Evolutionary conservation across 129 eudicot genomes (phyloP), one percentile per base, ranked within the genome.

Genomic region (Pittosporum tobira): DNA sequence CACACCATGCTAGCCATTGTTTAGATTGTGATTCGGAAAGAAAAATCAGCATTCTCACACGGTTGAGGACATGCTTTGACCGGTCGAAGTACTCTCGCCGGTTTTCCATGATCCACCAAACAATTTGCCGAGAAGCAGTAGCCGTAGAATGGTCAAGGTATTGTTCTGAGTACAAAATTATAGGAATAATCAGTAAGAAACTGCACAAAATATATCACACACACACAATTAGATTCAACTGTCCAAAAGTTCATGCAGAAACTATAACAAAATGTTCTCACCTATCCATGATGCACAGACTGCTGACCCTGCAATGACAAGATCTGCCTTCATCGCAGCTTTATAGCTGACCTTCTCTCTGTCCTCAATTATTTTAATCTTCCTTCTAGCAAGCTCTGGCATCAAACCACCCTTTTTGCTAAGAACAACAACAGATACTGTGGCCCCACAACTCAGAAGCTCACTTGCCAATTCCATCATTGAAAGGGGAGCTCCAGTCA

Each of bases 61-160:
- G 81, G 71, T 81, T 79, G 53, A 93, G 81, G 45, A 73, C 81
- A 42, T 48, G 79, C 72, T 84, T 93, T 62, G 99, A 77, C 22
- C 96, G 88, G 64, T 93, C 76, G 56, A 93, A 93, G 71, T 93
- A 93, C 79, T 93, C 99, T 18, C 88, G 79, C 14, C 96, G 73
- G 62, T 93, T 93, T 76, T 93, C 99, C 99, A 93, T 93, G 66
- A 93, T 93, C 99, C 99, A 93, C 99, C 99, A 93, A 48, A 83
- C 75, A 64, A 93, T 82, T 48, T 93, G 81, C 40, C 79, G 88
- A 34, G 89, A 75, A 57, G 51, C 53, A 47, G 96, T 94, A 50
- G 94, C 94, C 31, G 79, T 67, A 25, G 94, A 84, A 61, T 81
- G 87, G 13, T 77, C 88, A 66, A 77, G 73, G 74, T 93, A 93